Percentiles rank a stretch among this genome's conserved stretches.
Conservation (phyloP, 371 early-diverging fungal species). For the Catenaria anguillulae region DNA sequence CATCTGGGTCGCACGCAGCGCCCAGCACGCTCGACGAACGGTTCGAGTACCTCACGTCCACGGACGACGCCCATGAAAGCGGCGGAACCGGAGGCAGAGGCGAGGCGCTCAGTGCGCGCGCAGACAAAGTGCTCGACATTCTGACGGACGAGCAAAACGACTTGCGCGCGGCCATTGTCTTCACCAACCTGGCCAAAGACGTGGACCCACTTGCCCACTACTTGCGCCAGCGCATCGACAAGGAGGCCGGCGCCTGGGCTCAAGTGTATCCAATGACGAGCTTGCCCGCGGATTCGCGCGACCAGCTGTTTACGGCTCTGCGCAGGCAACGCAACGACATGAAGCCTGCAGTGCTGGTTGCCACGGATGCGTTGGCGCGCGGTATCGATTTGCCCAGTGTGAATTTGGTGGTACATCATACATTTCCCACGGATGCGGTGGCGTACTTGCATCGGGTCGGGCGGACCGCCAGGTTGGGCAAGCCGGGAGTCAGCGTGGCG, state of each 20-base stretch:
- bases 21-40: neutral
- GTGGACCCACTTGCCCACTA: neutral
- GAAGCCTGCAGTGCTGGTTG: slow-evolving; percentile 52
- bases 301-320: neutral
- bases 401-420: slow-evolving; percentile 93
- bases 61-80: neutral
- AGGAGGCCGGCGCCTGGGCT: too few species aligned
- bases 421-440: slow-evolving; percentile 85
- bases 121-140: neutral
- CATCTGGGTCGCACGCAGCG: neutral
- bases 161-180: neutral
- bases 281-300: neutral
- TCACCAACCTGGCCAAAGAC: neutral
- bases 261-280: neutral
- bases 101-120: too few species aligned
- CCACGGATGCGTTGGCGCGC: slow-evolving; percentile 91
- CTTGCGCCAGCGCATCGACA: too few species aligned
- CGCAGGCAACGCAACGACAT: neutral
- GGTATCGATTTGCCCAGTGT: slow-evolving; percentile 98
- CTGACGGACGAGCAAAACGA: neutral
- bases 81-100: too few species aligned
- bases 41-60: neutral
- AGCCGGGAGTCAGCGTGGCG: slow-evolving; percentile 4
- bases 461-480: slow-evolving; percentile 93
- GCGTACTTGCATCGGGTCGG: slow-evolving; percentile 98